phyloP scores from a whole-genome alignment of 1,284 basidiomycete species.

The Rhizoctonia solani region DNA sequence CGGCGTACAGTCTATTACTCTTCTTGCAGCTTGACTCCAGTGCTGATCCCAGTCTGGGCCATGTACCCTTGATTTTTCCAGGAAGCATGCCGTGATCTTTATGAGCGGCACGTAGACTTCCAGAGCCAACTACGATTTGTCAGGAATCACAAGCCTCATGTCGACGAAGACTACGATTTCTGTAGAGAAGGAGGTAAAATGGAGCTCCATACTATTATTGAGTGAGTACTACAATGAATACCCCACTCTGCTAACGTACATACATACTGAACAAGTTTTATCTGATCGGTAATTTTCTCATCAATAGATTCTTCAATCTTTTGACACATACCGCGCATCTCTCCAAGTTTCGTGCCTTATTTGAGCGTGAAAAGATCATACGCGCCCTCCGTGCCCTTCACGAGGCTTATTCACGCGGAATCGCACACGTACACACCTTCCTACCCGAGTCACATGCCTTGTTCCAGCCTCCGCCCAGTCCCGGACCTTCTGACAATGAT shows the following conservation, averaged over 20 bases:
- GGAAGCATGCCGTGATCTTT: constrained; percentile 32
- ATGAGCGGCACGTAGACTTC: constrained; percentile 32
- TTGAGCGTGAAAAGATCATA: constrained; percentile 30
- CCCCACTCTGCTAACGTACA: background rate
- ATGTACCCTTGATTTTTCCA: background rate
- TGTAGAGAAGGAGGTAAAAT: constrained; percentile 25
- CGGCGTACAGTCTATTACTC: too few relatives aligned
- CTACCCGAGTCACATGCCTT: background rate
- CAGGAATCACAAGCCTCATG: constrained; percentile 28
- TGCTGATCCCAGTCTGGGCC: background rate
- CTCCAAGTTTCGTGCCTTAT: constrained; percentile 16
- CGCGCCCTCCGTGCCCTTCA: constrained; percentile 26
- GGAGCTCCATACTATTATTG: constrained; percentile 25
- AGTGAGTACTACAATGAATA: background rate
- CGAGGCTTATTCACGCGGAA: constrained; percentile 29
- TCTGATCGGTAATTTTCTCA: too few relatives aligned
- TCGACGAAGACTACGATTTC: constrained; percentile 25
- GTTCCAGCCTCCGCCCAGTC: constrained; percentile 4
- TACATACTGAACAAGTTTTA: too few relatives aligned
- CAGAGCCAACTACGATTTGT: constrained; percentile 30
- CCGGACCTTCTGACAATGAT: background rate
- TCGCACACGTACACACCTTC: constrained; percentile 9
- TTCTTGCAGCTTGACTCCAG: too few relatives aligned
- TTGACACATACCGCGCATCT: constrained; percentile 31
- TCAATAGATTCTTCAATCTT: constrained; percentile 34